Conservation (phyloP, 192 early-diverging fungal genomes). For the Podila horticola region DNA sequence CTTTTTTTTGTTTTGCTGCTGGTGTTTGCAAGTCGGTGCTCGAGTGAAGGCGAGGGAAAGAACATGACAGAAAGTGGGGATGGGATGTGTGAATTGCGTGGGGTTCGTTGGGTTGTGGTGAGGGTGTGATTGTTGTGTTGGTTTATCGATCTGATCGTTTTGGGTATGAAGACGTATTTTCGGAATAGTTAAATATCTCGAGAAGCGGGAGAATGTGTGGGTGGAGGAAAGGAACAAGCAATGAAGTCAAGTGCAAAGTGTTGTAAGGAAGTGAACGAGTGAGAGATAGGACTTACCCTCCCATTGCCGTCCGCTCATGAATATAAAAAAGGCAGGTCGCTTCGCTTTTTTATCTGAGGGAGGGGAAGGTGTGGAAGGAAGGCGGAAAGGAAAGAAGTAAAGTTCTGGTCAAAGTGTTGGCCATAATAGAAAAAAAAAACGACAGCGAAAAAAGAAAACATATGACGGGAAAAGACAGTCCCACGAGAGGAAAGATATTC, state of each 20-base stretch:
- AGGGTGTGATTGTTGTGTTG: too few relatives aligned
- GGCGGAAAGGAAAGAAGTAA: background rate
- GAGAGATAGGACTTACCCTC: slow-evolving; percentile 23
- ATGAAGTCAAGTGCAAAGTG: too few relatives aligned
- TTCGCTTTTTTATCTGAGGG: slow-evolving; percentile 2
- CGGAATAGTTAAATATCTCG: too few relatives aligned
- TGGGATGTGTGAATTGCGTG: background rate
- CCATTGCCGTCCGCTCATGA: slow-evolving; percentile 19
- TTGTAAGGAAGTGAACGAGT: background rate
- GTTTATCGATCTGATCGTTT: too few relatives aligned
- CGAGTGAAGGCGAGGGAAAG: background rate
- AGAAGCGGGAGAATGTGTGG: background rate
- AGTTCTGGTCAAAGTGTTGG: background rate
- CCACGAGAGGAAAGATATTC: too few relatives aligned
- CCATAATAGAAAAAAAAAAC: slow-evolving; percentile 4
- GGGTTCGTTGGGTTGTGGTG: background rate
- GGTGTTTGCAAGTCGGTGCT: background rate
- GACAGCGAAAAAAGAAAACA: slow-evolving; percentile 20
- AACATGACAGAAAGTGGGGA: background rate
- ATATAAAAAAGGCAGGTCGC: background rate
- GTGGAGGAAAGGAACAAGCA: too few relatives aligned
- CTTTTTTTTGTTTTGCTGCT: too few relatives aligned
- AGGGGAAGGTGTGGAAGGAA: background rate
- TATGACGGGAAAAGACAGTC: background rate
- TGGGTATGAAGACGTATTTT: too few relatives aligned